Conservation (phyloP, 768 basidiomycete genomes). For the Cystofilobasidium capitatum region DNA sequence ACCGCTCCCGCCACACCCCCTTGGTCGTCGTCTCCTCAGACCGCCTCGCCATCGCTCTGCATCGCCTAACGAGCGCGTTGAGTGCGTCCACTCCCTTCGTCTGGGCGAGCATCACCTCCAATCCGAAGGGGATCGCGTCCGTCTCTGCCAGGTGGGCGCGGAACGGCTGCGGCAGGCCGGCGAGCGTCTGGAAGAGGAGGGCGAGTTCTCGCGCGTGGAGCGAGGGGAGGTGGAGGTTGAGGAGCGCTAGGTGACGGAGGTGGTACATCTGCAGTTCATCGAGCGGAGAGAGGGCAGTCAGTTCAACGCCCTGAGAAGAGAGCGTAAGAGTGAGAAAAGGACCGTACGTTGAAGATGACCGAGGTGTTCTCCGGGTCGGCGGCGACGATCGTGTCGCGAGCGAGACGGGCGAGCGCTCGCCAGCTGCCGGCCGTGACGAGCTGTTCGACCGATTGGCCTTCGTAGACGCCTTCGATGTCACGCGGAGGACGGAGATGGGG, state of each 20-base stretch:
- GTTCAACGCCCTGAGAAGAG: background rate
- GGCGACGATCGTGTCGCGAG: conserved; percentile 9
- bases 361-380: conserved; percentile 12
- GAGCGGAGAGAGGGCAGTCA: background rate
- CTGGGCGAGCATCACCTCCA: conserved; percentile 23
- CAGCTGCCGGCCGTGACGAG: conserved; percentile 16
- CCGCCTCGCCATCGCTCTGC: background rate
- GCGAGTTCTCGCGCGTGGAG: conserved; percentile 23
- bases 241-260: conserved; percentile 20
- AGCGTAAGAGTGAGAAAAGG: background rate
- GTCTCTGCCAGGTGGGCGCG: conserved; percentile 1
- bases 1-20: conserved; percentile 17
- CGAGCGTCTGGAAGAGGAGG: background rate
- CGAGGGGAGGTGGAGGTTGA: conserved; percentile 16
- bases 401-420: conserved; percentile 19
- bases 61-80: background rate
- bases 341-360: conserved; percentile 20
- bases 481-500: conserved; percentile 6
- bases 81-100: conserved; percentile 22
- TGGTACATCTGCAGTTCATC: background rate
- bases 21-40: background rate
- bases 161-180: background rate
- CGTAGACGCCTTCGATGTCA: background rate
- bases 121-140: conserved; percentile 13
- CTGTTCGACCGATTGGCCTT: conserved; percentile 6